Conservation (phyloP, 2,329 filamentous ascomycete genomes). For the Fusarium sp. region DNA sequence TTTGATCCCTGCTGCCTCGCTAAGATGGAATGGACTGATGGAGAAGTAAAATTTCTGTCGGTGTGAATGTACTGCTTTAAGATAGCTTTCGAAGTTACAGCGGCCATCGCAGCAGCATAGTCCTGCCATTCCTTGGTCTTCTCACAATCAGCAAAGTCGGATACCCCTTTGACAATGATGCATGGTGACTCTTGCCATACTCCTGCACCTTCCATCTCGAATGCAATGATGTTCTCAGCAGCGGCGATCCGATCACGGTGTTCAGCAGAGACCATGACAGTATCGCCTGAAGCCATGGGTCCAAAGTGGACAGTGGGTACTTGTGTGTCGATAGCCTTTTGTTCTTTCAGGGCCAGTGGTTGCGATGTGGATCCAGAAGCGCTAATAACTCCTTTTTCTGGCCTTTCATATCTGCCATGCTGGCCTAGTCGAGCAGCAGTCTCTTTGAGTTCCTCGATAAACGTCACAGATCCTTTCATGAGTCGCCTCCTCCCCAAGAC, state of each 20-base stretch:
- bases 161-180: slow-evolving; percentile 47
- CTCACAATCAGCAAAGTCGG: neutral
- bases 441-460: neutral
- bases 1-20: neutral
- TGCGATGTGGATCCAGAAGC: fast-evolving
- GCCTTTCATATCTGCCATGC: neutral
- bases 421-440: neutral
- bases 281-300: slow-evolving; percentile 50
- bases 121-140: slow-evolving; percentile 1
- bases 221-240: slow-evolving; percentile 29
- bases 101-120: slow-evolving; percentile 3
- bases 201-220: slow-evolving; percentile 50
- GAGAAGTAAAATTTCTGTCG: fast-evolving
- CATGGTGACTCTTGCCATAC: slow-evolving; percentile 49
- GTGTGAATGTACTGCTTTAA: neutral
- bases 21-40: fast-evolving
- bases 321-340: fast-evolving
- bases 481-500: neutral
- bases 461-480: neutral
- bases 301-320: neutral
- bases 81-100: neutral
- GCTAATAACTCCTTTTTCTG: fast-evolving
- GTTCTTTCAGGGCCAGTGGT: neutral
- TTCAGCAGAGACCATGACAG: slow-evolving; percentile 50
- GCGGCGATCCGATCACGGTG: slow-evolving; percentile 48